Base-by-base conservation (phyloP, 2,329 filamentous ascomycete genomes). In the Penicillium sp. region DNA sequence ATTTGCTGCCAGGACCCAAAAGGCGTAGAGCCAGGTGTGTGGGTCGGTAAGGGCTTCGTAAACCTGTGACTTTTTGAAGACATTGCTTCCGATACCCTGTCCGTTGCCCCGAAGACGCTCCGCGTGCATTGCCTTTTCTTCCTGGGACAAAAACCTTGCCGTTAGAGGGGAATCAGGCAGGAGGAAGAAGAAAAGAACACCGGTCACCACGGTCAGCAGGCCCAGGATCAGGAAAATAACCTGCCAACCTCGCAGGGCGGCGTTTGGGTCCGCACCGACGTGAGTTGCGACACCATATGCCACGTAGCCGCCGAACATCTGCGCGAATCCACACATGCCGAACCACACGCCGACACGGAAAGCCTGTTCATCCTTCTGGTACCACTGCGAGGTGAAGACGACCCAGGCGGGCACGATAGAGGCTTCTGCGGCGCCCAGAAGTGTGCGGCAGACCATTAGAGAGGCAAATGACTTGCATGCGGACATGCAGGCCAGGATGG, bases 361-460 rank as follows among this genome's bases (percentile, higher is more conserved):
- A 0, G 71, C 69, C 56, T 74, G 72, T 53, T 76, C 71, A 23
- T 69, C 61, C 8, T 66, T 66, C 19, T 63, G 69, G 58, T 66
- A 66, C 64, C 73, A 76, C 66, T 71, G 74, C 9, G 63, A 67
- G 19, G 62, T 63, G 40, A 66, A 72, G 19, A 76, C 67, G 4
- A 76, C 65, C 59, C 63, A 66, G 9, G 57, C 63, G 5, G 64
- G 64, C 1, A 74, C 64, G 54, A 72, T 69, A 0, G 71, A 67
- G 0, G 82, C 81, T 67, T 84, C 82, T 1, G 78, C 76, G n/a
- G 79, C 72, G 8, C 82, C 83, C 6, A 82, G 76, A 19, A 85
- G 73, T 31, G 81, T 79, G 12, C 83, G 77, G 37, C 83, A 75
- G 9, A 75, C 74, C 29, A 80, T 79, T 23, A 84, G 73, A 12